These are phyloP conservation scores for Yamadazyma siamensis DNA, from an alignment of 1,139 yeast species.

Conservation along the genomic window DNA sequence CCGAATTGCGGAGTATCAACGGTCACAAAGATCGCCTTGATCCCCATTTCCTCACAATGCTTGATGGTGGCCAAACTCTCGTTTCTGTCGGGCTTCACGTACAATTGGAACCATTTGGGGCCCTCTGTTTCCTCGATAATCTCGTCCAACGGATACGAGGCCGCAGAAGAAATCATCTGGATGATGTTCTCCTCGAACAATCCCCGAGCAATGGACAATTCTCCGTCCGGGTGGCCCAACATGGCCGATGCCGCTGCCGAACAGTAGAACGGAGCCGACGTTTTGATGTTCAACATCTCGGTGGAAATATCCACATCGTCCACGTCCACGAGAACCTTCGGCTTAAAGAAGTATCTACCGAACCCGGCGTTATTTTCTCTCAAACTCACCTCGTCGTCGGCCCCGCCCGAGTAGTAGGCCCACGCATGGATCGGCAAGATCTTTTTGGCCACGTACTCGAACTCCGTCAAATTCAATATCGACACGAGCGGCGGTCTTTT, in stretches of 20 bases:
- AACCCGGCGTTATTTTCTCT: slow-evolving; percentile 83
- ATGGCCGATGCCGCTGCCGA: slow-evolving; percentile 58
- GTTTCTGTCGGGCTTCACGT: slow-evolving; percentile 37
- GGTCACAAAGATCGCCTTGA: slow-evolving; percentile 26
- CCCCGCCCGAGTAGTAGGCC: slow-evolving; percentile 83
- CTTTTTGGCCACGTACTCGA: slow-evolving; percentile 72
- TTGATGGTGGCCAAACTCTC: slow-evolving; percentile 18
- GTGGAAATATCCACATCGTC: slow-evolving; percentile 43
- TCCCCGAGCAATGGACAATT: slow-evolving; percentile 47
- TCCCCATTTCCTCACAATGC: slow-evolving; percentile 21
- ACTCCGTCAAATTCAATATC: slow-evolving; percentile 59
- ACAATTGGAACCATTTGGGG: slow-evolving; percentile 41
- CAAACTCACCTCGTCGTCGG: slow-evolving; percentile 81
- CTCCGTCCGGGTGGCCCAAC: slow-evolving; percentile 58
- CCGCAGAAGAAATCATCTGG: slow-evolving; percentile 57
- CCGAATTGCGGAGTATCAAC: slow-evolving; percentile 27
- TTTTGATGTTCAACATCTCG: slow-evolving; percentile 45
- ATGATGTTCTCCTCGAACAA: slow-evolving; percentile 43
- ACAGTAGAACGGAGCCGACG: slow-evolving; percentile 54
- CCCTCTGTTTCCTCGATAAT: slow-evolving; percentile 40
- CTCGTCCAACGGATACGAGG: slow-evolving; percentile 58
- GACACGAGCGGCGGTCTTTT: slow-evolving; percentile 52
- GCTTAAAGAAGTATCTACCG: slow-evolving; percentile 78
- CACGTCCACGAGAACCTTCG: slow-evolving; percentile 69
- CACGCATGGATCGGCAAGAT: slow-evolving; percentile 70